Percentiles rank a stretch among this genome's conserved stretches.
Conservation (phyloP, 225 moss, liverwort and hornwort genomes). For the Straminergon stramineum region DNA sequence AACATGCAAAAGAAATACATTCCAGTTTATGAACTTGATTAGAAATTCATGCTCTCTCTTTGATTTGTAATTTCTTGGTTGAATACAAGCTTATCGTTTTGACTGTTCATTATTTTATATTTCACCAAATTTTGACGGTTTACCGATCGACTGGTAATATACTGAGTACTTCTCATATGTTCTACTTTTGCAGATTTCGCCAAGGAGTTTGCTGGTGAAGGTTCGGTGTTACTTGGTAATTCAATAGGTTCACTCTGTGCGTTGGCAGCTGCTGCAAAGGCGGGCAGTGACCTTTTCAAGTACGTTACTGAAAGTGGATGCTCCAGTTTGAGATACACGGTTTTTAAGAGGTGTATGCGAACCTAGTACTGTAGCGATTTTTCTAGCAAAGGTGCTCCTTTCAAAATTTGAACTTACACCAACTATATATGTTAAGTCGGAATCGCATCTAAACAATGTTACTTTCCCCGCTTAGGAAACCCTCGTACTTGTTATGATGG, state of each 20-base stretch:
- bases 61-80: background rate
- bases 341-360: background rate
- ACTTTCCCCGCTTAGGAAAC: background rate
- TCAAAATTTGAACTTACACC: background rate
- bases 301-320: slow-evolving; percentile 10
- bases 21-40: background rate
- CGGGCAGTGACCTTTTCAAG: slow-evolving; percentile 64
- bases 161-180: background rate
- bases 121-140: background rate
- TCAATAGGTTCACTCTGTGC: slow-evolving; percentile 89
- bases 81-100: background rate
- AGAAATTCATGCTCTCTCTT: background rate
- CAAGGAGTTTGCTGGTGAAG: slow-evolving; percentile 55
- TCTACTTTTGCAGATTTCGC: slow-evolving; percentile 51
- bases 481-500: slow-evolving; percentile 3
- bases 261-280: slow-evolving; percentile 59
- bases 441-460: background rate
- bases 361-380: background rate
- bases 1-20: background rate
- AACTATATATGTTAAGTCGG: background rate
- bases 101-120: background rate
- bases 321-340: background rate
- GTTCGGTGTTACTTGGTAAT: slow-evolving; percentile 79
- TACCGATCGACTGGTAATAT: background rate
- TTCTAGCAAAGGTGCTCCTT: background rate